Evolutionary conservation across 2,329 filamentous ascomycete genomes (phyloP), one percentile per base, ranked within the genome.

Genomic region (Hirsutella thompsonii): DNA sequence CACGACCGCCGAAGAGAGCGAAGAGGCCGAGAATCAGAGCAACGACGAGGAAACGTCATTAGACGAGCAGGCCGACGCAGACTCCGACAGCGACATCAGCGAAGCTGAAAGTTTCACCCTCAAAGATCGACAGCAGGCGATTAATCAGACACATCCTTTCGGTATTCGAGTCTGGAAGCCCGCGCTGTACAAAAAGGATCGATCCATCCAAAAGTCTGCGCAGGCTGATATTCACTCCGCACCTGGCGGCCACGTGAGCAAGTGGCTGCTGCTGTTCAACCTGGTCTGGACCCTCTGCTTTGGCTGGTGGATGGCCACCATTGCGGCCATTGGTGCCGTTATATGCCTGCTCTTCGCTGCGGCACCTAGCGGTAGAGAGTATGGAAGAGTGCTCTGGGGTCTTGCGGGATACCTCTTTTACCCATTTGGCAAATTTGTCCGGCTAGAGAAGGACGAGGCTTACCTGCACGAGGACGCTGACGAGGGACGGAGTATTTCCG

Each of bases 161-260:
- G 92, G 92, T 69, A 96, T 98, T 57, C 81, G 93, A 58, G 86
- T 98, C 47, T 98, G 92, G 92, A 98, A 98, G 62, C 92, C 92
- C 35, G 93, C 92, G 1, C 62, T 98, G 47, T 98, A 98, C 73
- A 98, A 98, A 65, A 98, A 98, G 62, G 81, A 83, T 52, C 81
- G 92, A 42, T 98, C 92, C 1, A 93, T 98, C 30, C 88, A 96
- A 59, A 92, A 93, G 62, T 94, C 81, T 37, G 92, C 92, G 5
- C 90, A 96, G 63, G 89, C 84, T 13, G 92, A 98, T 59, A 96
- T 98, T 44, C 92, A 98, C 65, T 96, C 90, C 3, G 80, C 86
- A 1, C 92, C 92, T 0, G 92, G 92, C 19, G 84, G 86, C 16
- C 80, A 79, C 51, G 90, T 96, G 47, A 90, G 79, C 61, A 76